A percentile compares a stretch with the other conserved stretches of the same genome.
Evolutionary conservation across 1,139 yeast genomes (phyloP).

Genomic region (Yamadazyma dendronema): DNA sequence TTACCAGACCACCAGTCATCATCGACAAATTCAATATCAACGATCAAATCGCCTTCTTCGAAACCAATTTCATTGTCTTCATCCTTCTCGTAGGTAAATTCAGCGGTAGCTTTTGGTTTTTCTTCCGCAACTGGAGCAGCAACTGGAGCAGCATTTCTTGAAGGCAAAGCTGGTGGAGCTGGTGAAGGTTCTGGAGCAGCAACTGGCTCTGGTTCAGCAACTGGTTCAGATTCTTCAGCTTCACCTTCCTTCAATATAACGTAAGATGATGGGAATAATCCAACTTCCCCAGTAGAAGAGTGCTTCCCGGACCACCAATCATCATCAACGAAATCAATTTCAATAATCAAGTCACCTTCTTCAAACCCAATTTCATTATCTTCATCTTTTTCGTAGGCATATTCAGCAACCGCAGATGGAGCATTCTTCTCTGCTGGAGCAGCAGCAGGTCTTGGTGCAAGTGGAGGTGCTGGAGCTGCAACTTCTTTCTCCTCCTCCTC

Average conservation of each 20-base stretch:
- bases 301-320: slow-evolving; percentile 86
- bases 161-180: slow-evolving; percentile 20
- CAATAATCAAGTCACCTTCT: slow-evolving; percentile 66
- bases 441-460: slow-evolving; percentile 17
- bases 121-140: slow-evolving; percentile 20
- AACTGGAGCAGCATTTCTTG: slow-evolving; percentile 21
- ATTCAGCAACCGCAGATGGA: slow-evolving; percentile 58
- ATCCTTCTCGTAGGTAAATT: slow-evolving; percentile 82
- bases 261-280: slow-evolving; percentile 73
- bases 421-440: slow-evolving; percentile 19
- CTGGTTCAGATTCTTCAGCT: slow-evolving; percentile 1
- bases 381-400: slow-evolving; percentile 70
- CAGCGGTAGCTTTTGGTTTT: slow-evolving; percentile 67
- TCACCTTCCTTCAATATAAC: slow-evolving; percentile 45
- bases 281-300: slow-evolving; percentile 54
- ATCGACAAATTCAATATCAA: slow-evolving; percentile 83
- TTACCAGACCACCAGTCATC: slow-evolving; percentile 97
- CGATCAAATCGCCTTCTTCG: slow-evolving; percentile 76
- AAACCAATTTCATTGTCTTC: slow-evolving; percentile 89
- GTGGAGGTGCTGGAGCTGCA: slow-evolving; percentile 15
- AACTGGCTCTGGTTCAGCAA: slow-evolving; percentile 13
- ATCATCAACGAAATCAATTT: slow-evolving; percentile 67
- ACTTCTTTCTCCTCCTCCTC: slow-evolving; percentile 12
- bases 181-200: slow-evolving; percentile 20
- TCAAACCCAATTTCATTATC: slow-evolving; percentile 67